Base-by-base conservation (phyloP, 78 protist genomes). In the Dictyostelium firmibasis region DNA sequence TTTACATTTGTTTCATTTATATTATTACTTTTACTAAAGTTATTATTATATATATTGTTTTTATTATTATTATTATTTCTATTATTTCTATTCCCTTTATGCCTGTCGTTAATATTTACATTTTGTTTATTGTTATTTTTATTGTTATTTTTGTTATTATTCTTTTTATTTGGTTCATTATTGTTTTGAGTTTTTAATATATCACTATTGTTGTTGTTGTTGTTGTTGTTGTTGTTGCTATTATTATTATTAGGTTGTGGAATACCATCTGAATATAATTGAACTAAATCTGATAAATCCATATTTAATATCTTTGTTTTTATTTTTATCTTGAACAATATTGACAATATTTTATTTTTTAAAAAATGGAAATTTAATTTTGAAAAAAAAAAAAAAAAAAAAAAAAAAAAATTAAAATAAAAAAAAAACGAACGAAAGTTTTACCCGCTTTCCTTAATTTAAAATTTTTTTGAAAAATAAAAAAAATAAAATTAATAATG, bases 201-300 rank as follows among this genome's bases (percentile, higher is more conserved):
- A 44, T 84, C n/a, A n/a, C n/a, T 72, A 70, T 70, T 70, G 10
- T 72, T 47, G 29, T 72, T 72, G 13, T 69, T 69, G 31, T 2
- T 11, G 13, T 69, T 69, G n/a, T 69, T 72, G 13, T 72, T 29
- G 23, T 53, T 53, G 20, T 1, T 10, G 81, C 11, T 23, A 25
- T 31, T 11, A 13, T 33, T 29, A 53, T 38, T 50, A n/a, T n/a
- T n/a, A n/a, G 62, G 67, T 57, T 57, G 67, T 57, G 67, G 67
- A 20, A 57, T 3, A 20, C 67, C 67, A 57, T 57, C 67, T n/a
- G 92, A 85, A 53, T 85, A 85, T 27, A 74, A 29, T 29, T 75
- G 43, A 1, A 85, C 83, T 35, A 85, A 74, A 70, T 85, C 47
- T 38, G 92, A 70, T 50, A 85, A 74, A 74, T 85, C 92, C 92